Percentiles rank a stretch among this genome's conserved stretches.
phyloP scores from a whole-genome alignment of 2,329 filamentous ascomycete species.

The Colletotrichum sp. region DNA sequence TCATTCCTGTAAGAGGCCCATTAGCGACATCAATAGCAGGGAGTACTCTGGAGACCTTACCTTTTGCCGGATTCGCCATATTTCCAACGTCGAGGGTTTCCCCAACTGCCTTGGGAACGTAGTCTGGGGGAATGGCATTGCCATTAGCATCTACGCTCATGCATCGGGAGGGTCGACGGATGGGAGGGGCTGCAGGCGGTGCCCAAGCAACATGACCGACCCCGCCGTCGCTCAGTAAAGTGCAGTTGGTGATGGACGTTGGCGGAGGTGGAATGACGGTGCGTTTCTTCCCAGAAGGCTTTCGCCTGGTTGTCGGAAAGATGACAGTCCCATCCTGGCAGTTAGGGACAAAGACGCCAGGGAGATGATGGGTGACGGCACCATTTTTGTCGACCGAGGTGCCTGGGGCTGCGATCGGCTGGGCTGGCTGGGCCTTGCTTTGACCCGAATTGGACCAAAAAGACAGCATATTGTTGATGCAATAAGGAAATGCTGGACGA shows the following conservation, averaged over 20 bases:
- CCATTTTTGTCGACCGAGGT: neutral
- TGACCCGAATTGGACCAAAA: neutral
- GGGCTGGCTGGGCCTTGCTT: neutral
- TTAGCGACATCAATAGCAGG: neutral
- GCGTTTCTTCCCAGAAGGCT: neutral
- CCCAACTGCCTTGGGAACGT: neutral
- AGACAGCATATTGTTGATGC: neutral
- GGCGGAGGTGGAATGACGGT: neutral
- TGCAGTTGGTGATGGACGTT: constrained; percentile 7
- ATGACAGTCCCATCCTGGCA: neutral
- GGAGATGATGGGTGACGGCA: neutral
- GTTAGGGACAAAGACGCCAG: neutral
- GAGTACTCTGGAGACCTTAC: neutral
- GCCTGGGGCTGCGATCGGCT: neutral
- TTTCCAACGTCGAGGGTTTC: neutral
- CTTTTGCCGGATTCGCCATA: neutral
- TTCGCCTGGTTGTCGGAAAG: neutral
- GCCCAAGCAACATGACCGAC: neutral
- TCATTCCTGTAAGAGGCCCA: neutral
- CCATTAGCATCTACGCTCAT: neutral
- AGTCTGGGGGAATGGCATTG: neutral
- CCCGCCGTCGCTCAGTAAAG: neutral
- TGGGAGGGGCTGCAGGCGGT: neutral
- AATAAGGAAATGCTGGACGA: neutral
- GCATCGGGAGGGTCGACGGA: constrained; percentile 2